A percentile compares a stretch with the other conserved stretches of the same genome.
Evolutionary conservation across 768 basidiomycete species (phyloP).

Genomic region (Mycena filopes): DNA sequence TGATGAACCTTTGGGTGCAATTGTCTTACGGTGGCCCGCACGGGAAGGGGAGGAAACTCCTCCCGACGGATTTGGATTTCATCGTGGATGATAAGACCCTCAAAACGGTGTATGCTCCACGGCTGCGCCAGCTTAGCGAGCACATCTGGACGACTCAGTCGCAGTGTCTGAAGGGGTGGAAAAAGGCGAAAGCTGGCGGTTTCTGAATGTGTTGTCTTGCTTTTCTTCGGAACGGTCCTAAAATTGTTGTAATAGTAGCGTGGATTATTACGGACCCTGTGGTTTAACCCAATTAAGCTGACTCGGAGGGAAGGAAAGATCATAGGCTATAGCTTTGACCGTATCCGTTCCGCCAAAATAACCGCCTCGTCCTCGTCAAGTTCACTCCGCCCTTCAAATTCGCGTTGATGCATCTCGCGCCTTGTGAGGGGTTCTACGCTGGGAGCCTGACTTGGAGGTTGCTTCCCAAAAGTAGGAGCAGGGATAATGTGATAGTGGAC

Average conservation of each 20-base stretch:
- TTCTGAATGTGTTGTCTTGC: slow-evolving; percentile 16
- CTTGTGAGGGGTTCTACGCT: slow-evolving; percentile 47
- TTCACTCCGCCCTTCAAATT: slow-evolving; percentile 66
- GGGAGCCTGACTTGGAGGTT: slow-evolving; percentile 22
- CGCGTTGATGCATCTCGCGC: slow-evolving; percentile 68
- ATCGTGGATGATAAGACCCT: slow-evolving; percentile 36
- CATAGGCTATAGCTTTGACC: slow-evolving; percentile 34
- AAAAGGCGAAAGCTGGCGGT: slow-evolving; percentile 25
- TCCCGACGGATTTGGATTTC: slow-evolving; percentile 42
- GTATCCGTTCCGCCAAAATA: slow-evolving; percentile 56
- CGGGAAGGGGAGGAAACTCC: slow-evolving; percentile 32
- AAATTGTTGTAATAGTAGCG: neutral
- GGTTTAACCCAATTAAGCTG: no score
- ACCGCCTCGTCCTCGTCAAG: slow-evolving; percentile 70
- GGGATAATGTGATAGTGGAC: slow-evolving; percentile 85
- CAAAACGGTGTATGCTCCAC: slow-evolving; percentile 33
- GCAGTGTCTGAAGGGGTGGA: slow-evolving; percentile 35
- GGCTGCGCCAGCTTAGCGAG: slow-evolving; percentile 38
- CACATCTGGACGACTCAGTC: slow-evolving; percentile 41
- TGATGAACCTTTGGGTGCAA: slow-evolving; percentile 42
- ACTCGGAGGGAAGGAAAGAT: neutral
- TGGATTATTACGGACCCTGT: no score
- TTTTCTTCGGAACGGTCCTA: no score
- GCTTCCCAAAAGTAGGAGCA: slow-evolving; percentile 60
- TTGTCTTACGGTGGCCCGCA: slow-evolving; percentile 35